Conservation (phyloP, 352 stramenopile genomes). For the Globisporangium yorkense region DNA sequence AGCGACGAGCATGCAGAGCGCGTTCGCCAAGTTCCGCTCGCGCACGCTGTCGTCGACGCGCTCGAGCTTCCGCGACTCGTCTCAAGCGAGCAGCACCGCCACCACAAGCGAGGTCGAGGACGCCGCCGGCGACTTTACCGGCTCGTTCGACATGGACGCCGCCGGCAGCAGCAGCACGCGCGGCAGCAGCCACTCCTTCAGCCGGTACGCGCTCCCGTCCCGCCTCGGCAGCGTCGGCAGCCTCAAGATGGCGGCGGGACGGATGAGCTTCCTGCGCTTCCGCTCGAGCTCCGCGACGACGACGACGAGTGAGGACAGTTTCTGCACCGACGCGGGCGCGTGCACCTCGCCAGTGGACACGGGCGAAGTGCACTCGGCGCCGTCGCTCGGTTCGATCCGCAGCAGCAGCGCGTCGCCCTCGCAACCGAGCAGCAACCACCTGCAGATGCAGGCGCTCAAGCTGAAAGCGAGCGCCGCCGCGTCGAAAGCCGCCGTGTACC, state of each 20-base stretch:
- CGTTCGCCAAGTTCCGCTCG: constrained; percentile 12
- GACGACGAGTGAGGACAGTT: constrained; percentile 37
- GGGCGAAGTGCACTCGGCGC: constrained; percentile 8
- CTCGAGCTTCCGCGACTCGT: constrained; percentile 4
- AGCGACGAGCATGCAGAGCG: constrained; percentile 9
- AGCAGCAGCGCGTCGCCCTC: constrained; percentile 6
- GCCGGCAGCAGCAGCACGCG: not conserved
- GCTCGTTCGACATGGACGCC: constrained; percentile 11
- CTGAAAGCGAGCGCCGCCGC: constrained; percentile 29
- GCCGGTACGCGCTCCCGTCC: constrained; percentile 16
- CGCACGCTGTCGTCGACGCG: constrained; percentile 12
- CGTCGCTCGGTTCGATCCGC: constrained; percentile 14
- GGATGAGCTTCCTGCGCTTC: constrained; percentile 29
- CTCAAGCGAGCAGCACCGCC: constrained; percentile 1
- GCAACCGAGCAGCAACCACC: constrained; percentile 11
- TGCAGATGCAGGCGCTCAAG: constrained; percentile 32
- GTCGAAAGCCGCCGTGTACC: constrained; percentile 33
- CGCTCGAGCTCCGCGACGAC: constrained; percentile 50
- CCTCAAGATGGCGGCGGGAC: constrained; percentile 24
- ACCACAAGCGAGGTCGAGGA: constrained; percentile 13
- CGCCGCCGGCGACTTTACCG: constrained; percentile 49
- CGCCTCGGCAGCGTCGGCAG: constrained; percentile 21
- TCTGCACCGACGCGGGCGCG: constrained; percentile 4
- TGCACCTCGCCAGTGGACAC: constrained; percentile 14
- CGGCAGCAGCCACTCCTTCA: constrained; percentile 12